These are phyloP conservation scores for Entoloma clypeatum DNA, from an alignment of 1,284 basidiomycete genomes.

Conservation along the genomic window DNA sequence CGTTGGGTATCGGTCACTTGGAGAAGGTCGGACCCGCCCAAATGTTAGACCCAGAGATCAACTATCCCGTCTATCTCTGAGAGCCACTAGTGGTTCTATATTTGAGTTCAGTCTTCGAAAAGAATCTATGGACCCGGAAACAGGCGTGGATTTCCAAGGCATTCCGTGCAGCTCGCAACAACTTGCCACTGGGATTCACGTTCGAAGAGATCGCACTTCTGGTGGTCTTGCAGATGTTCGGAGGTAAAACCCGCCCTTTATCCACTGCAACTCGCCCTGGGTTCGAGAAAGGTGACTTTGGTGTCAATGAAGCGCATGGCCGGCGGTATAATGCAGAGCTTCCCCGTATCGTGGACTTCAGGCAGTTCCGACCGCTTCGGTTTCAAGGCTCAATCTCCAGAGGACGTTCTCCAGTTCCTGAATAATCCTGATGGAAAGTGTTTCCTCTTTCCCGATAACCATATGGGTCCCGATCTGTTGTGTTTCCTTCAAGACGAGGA, in stretches of 20 bases:
- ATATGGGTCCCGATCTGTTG: slow-evolving; percentile 12
- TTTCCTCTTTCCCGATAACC: slow-evolving; percentile 8
- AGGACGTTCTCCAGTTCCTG: slow-evolving; percentile 4
- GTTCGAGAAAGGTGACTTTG: slow-evolving; percentile 10
- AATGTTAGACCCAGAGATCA: slow-evolving; percentile 5
- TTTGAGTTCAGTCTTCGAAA: slow-evolving; percentile 10
- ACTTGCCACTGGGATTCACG: slow-evolving; percentile 4
- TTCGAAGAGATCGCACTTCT: slow-evolving; percentile 11
- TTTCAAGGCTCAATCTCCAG: not conserved
- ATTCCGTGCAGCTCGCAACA: slow-evolving; percentile 9
- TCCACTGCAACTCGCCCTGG: slow-evolving; percentile 4
- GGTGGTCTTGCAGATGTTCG: slow-evolving; percentile 18
- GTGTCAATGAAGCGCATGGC: slow-evolving; percentile 5
- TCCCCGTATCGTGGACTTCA: slow-evolving; percentile 8
- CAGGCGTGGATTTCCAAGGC: slow-evolving; percentile 9
- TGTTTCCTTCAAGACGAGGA: no score
- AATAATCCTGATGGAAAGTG: slow-evolving; percentile 12
- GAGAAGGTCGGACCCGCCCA: slow-evolving; percentile 1
- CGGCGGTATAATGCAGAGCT: slow-evolving; percentile 5
- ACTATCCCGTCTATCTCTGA: slow-evolving; percentile 14
- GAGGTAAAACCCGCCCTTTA: slow-evolving; percentile 7
- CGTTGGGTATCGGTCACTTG: slow-evolving; percentile 12
- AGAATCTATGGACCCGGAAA: slow-evolving; percentile 4
- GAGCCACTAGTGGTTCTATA: slow-evolving; percentile 12
- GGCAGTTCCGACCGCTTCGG: slow-evolving; percentile 9